Base-by-base conservation (phyloP, 2,329 filamentous ascomycete genomes). In the Clarireedia monteithiana region DNA sequence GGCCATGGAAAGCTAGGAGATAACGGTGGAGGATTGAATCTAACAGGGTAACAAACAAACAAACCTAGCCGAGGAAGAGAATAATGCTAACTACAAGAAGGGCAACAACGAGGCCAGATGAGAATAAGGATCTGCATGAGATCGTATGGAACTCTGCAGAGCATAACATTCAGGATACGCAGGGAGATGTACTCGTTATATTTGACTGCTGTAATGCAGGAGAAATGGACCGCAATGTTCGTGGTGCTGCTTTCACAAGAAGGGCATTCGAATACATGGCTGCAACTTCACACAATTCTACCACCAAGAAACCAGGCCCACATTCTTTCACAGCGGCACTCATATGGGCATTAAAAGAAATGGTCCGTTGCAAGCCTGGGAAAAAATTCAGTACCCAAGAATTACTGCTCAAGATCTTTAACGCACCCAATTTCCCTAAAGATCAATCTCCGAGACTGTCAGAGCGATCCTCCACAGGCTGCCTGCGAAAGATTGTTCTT, bases 161-260 rank as follows among this genome's bases (percentile, higher is more conserved):
- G 23, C 15, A 39, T 5, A 47, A 17, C 9, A 53, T 53, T 10
- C 27, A 52, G 17, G 10, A n/a, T 3, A 59, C 60, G 6, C 4
- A 17, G 14, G 50, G 51, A 7, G 59, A 63, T 38, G 54, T 62
- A 1, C 40, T 63, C 2, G 50, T 60, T 0, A 61, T 62, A 4
- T 62, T 63, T 47, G 62, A 63, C 36, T 63, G 60, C 48, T 63
- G 62, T n/a, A 48, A 61, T 48, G 59, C 62, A 1, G 53, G 50
- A 6, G 50, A 57, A 17, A 49, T 63, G 23, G 34, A 48, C 15
- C 51, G 23, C 4, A 20, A 20, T 23, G 47, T 46, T 38, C 34
- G 53, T 17, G 53, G 44, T 5, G 17, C 26, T 17, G 47, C n/a
- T n/a, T 40, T 48, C 12, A 27, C n/a, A 10, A 26, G 10, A 23